Evolutionary conservation across 306 rosid species (phyloP).

Genomic region (Acacia confusa): DNA sequence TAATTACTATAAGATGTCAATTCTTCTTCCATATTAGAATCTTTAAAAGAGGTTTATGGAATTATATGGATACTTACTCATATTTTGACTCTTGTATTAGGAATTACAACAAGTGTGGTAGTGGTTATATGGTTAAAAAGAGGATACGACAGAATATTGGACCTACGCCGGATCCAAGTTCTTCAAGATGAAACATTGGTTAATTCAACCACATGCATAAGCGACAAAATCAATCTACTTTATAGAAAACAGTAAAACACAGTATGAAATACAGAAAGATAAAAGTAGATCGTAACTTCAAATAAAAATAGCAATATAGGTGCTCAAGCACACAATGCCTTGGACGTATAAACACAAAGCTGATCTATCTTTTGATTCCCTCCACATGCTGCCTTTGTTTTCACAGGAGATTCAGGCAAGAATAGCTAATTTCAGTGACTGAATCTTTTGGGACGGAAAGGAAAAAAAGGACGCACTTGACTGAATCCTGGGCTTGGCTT

Average conservation of each 20-base stretch:
- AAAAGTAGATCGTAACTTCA: not conserved
- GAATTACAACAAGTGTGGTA: too few relatives aligned
- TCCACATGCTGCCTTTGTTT: not conserved
- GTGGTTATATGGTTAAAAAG: too few relatives aligned
- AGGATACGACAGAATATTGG: too few relatives aligned
- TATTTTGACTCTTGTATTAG: too few relatives aligned
- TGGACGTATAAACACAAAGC: too few relatives aligned
- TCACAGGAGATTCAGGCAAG: not conserved
- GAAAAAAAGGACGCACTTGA: not conserved
- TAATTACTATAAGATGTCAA: too few relatives aligned
- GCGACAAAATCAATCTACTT: not conserved
- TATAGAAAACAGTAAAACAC: not conserved
- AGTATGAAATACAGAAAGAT: not conserved
- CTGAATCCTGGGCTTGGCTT: slow-evolving; percentile 32
- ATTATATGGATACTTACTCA: too few relatives aligned
- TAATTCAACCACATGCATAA: not conserved
- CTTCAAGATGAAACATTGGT: too few relatives aligned
- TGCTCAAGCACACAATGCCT: not conserved
- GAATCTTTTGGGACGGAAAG: not conserved
- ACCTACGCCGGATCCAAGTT: too few relatives aligned
- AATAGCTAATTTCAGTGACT: not conserved
- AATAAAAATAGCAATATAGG: not conserved
- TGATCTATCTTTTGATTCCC: not conserved
- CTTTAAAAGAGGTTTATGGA: too few relatives aligned
- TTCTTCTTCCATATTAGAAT: too few relatives aligned